Percentiles rank a stretch among this genome's conserved stretches.
phyloP scores from a whole-genome alignment of 495 filamentous ascomycete genomes.

The Penicillium verhagenii region DNA sequence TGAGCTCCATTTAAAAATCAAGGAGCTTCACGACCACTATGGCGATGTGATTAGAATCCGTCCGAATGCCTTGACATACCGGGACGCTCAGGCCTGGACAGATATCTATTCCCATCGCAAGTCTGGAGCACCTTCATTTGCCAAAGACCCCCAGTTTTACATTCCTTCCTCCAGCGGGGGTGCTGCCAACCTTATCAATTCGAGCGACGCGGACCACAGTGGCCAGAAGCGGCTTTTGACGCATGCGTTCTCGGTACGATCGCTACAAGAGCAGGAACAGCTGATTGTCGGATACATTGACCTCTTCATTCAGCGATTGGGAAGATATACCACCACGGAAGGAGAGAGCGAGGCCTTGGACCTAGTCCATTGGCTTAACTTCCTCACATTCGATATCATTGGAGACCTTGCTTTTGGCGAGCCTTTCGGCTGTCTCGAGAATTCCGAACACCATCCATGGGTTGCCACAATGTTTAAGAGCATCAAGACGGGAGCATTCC shows the following conservation, averaged over 20 bases:
- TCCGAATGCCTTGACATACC: conserved; percentile 49
- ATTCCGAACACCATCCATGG: conserved; percentile 45
- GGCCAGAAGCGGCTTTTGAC: conserved; percentile 21
- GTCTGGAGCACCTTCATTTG: conserved; percentile 2
- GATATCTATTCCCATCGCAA: conserved; percentile 53
- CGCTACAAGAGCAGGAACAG: conserved; percentile 49
- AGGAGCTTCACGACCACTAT: conserved; percentile 41
- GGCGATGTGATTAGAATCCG: conserved; percentile 45
- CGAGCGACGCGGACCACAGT: conserved; percentile 11
- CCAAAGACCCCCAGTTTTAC: conserved; percentile 18
- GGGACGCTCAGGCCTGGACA: conserved; percentile 48
- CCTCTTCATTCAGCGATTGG: conserved; percentile 39
- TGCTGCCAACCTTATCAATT: no score
- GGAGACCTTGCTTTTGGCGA: conserved; percentile 58
- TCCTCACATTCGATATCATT: conserved; percentile 56
- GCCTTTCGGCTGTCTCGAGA: conserved; percentile 51
- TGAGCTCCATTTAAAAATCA: conserved; percentile 36
- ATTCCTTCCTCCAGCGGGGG: no score
- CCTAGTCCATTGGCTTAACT: conserved; percentile 52
- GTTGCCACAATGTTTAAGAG: conserved; percentile 38
- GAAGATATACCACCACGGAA: background rate
- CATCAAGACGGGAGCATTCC: conserved; percentile 5
- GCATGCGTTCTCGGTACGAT: conserved; percentile 52
- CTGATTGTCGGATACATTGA: conserved; percentile 50
- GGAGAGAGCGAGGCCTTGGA: conserved; percentile 19